Conservation (phyloP, 805 yeast species). For the Metschnikowia rubicola region DNA sequence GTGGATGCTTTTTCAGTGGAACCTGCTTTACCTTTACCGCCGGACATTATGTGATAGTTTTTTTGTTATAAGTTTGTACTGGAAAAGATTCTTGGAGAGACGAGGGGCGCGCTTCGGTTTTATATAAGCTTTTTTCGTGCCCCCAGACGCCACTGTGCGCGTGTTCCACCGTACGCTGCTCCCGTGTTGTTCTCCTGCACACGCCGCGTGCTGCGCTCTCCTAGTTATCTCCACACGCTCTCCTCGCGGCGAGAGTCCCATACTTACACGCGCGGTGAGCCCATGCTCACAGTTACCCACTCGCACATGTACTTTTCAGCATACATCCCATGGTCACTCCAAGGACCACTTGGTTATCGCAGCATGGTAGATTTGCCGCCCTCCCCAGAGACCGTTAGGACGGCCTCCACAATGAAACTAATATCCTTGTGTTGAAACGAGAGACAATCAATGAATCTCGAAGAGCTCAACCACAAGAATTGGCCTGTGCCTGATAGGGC, state of each 20-base stretch:
- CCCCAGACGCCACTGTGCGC: constrained; percentile 6
- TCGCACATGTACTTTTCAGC: constrained; percentile 1
- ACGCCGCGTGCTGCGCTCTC: constrained; percentile 6
- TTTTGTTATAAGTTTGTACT: constrained; percentile 5
- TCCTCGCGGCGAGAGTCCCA: constrained; percentile 12
- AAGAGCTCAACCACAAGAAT: too few species aligned
- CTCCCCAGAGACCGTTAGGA: too few species aligned
- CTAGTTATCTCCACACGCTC: constrained; percentile 12
- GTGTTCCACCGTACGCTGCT: constrained; percentile 1
- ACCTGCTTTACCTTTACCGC: constrained; percentile 41
- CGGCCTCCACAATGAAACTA: too few species aligned
- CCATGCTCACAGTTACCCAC: constrained; percentile 11
- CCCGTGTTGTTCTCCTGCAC: constrained; percentile 12
- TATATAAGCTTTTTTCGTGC: constrained; percentile 9
- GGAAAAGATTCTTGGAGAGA: background rate
- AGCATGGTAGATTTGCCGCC: too few species aligned
- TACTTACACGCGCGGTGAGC: constrained; percentile 14
- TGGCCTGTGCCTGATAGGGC: too few species aligned
- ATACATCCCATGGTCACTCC: background rate
- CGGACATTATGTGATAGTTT: constrained; percentile 20
- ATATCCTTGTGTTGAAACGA: background rate
- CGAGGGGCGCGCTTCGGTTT: constrained; percentile 6
- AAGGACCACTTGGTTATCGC: background rate
- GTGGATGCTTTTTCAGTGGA: constrained; percentile 47
- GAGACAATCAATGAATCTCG: background rate